Evolutionary conservation across 1,139 yeast species (phyloP).

Genomic region (Fermentozyma sake): DNA sequence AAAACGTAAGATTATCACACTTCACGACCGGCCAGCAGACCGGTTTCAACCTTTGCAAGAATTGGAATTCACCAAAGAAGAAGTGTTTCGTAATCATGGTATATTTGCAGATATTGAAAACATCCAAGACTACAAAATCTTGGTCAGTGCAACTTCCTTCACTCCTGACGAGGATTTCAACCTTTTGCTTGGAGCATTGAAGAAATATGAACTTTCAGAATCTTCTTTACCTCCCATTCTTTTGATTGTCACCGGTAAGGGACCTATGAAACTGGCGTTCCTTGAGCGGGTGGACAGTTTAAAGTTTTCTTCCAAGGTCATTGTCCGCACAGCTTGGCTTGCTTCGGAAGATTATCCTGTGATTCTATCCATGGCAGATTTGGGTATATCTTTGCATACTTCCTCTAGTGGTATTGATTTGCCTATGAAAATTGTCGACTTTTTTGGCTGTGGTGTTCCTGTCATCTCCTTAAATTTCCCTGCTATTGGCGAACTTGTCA

Average conservation of each 20-base stretch:
- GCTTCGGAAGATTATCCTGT: slow-evolving; percentile 75
- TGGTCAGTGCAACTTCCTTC: slow-evolving; percentile 87
- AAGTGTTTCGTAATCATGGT: slow-evolving; percentile 33
- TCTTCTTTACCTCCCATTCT: slow-evolving; percentile 45
- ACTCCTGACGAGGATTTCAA: slow-evolving; percentile 92
- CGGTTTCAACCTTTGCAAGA: slow-evolving; percentile 52
- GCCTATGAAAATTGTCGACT: slow-evolving; percentile 96
- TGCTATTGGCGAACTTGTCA: slow-evolving; percentile 63
- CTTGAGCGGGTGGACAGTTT: slow-evolving; percentile 41
- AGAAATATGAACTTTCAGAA: slow-evolving; percentile 31
- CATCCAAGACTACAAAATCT: slow-evolving; percentile 46
- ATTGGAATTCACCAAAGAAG: slow-evolving; percentile 16
- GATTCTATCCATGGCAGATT: slow-evolving; percentile 70
- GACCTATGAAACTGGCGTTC: slow-evolving; percentile 64
- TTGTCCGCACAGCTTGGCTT: slow-evolving; percentile 71
- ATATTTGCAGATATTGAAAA: slow-evolving; percentile 34
- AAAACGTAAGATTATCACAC: slow-evolving; percentile 31
- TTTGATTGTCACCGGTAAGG: slow-evolving; percentile 88
- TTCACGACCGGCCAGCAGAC: slow-evolving; percentile 74
- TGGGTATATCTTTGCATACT: slow-evolving; percentile 85
- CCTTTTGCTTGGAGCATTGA: slow-evolving; percentile 64
- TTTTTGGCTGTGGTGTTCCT: slow-evolving; percentile 95
- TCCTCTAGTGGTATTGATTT: slow-evolving; percentile 92
- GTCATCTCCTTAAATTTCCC: slow-evolving; percentile 75
- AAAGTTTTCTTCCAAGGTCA: slow-evolving; percentile 39